phyloP scores from a whole-genome alignment of 306 rosid species.

The Vigna unguiculata region DNA sequence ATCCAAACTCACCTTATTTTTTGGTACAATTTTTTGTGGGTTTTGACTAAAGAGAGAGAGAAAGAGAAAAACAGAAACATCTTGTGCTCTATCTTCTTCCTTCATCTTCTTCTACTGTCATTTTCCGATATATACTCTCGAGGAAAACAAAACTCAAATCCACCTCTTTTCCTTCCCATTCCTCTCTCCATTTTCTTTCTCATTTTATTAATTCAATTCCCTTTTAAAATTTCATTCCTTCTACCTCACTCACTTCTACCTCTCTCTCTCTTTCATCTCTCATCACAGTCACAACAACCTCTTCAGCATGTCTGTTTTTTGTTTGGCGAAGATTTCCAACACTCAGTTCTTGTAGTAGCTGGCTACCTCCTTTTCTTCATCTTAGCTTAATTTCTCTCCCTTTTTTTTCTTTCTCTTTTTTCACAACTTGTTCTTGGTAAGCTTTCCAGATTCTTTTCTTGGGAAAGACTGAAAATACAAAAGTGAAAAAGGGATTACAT shows the following conservation, averaged over 20 bases:
- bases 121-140: constrained; percentile 75
- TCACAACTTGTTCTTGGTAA: neutral
- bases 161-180: constrained; percentile 37
- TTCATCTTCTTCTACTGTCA: constrained; percentile 67
- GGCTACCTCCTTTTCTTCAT: neutral
- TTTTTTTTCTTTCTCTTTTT: neutral
- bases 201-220: neutral
- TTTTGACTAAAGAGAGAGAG: constrained; percentile 53
- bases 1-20: constrained; percentile 53
- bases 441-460: constrained; percentile 52
- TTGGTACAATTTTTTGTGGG: constrained; percentile 48
- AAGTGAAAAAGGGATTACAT: neutral
- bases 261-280: constrained; percentile 18
- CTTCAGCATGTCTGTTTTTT: constrained; percentile 54
- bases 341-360: neutral
- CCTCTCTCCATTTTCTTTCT: constrained; percentile 18
- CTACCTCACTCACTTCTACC: constrained; percentile 32
- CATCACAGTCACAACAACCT: constrained; percentile 34
- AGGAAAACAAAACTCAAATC: constrained; percentile 52
- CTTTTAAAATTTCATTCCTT: constrained; percentile 25
- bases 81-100: constrained; percentile 40
- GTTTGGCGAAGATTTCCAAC: constrained; percentile 33
- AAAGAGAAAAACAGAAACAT: constrained; percentile 26
- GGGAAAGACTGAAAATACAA: constrained; percentile 19
- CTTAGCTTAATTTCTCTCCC: neutral